Percentiles rank a stretch among this genome's conserved stretches.
These are phyloP conservation scores for Pyrenula massariospora DNA, from an alignment of 495 filamentous ascomycete genomes.

Conservation along the genomic window DNA sequence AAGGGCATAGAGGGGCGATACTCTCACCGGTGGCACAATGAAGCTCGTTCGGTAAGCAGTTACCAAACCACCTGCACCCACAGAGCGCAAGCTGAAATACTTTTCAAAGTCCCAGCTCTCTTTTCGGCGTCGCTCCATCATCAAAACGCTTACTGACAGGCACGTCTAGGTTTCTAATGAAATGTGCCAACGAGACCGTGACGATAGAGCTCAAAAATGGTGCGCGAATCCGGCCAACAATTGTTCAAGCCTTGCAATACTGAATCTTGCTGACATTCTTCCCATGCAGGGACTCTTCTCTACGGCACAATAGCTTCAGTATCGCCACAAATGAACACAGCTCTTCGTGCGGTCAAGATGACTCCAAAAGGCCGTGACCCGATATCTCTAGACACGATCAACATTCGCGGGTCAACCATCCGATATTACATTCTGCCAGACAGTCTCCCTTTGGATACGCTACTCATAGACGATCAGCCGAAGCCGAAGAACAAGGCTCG, in stretches of 20 bases:
- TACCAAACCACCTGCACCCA: slow-evolving; percentile 12
- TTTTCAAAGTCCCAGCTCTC: slow-evolving; percentile 15
- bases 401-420: slow-evolving; percentile 85
- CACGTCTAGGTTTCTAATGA: slow-evolving; percentile 81
- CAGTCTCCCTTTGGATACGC: slow-evolving; percentile 82
- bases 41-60: slow-evolving; percentile 86
- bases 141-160: slow-evolving; percentile 4
- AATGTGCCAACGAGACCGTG: slow-evolving; percentile 94
- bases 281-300: slow-evolving; percentile 67
- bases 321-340: slow-evolving; percentile 93
- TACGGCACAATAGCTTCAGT: slow-evolving; percentile 93
- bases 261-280: not conserved
- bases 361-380: slow-evolving; percentile 77
- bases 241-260: too few relatives aligned
- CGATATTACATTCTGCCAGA: slow-evolving; percentile 92
- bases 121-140: slow-evolving; percentile 7
- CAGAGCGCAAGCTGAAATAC: slow-evolving; percentile 21
- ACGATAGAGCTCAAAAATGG: slow-evolving; percentile 98
- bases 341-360: slow-evolving; percentile 90
- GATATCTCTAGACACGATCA: slow-evolving; percentile 86
- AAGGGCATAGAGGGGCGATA: not conserved
- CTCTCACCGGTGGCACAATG: slow-evolving; percentile 44
- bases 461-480: slow-evolving; percentile 88
- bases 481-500: slow-evolving; percentile 99
- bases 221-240: slow-evolving; percentile 31